phyloP scores from a whole-genome alignment of 139 green algal genomes.

The Coelastrella sp. region DNA sequence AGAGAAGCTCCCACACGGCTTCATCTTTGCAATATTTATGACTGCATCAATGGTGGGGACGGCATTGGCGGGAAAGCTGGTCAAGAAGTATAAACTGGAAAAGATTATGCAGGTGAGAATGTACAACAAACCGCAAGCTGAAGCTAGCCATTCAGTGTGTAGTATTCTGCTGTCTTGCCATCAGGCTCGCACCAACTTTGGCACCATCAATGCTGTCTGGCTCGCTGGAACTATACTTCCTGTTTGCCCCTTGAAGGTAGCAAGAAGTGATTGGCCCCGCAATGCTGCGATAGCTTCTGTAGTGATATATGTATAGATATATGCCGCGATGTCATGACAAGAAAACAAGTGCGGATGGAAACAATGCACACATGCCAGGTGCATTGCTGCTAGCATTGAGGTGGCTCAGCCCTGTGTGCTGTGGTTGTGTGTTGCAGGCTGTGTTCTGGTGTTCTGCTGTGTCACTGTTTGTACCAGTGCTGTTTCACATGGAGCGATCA shows the following conservation, averaged over 20 bases:
- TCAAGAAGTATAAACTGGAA: slow-evolving; percentile 58
- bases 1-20: slow-evolving; percentile 94
- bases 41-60: slow-evolving; percentile 87
- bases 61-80: slow-evolving; percentile 60
- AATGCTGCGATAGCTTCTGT: too few species aligned
- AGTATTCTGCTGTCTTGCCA: too few species aligned
- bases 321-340: too few species aligned
- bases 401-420: background rate
- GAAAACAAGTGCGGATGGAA: background rate
- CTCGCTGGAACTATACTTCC: too few species aligned
- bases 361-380: too few species aligned
- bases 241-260: too few species aligned
- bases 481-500: slow-evolving; percentile 47
- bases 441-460: slow-evolving; percentile 53
- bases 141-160: too few species aligned
- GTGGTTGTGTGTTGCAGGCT: slow-evolving; percentile 25
- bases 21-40: slow-evolving; percentile 99
- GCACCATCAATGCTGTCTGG: too few species aligned
- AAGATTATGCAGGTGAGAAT: slow-evolving; percentile 36
- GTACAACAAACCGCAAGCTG: too few species aligned
- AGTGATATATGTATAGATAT: too few species aligned
- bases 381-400: background rate
- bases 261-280: too few species aligned
- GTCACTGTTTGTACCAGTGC: slow-evolving; percentile 64
- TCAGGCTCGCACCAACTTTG: too few species aligned